Evolutionary conservation across 805 yeast species (phyloP), one percentile per base, ranked within the genome.

Genomic region (Starmerella floris): DNA sequence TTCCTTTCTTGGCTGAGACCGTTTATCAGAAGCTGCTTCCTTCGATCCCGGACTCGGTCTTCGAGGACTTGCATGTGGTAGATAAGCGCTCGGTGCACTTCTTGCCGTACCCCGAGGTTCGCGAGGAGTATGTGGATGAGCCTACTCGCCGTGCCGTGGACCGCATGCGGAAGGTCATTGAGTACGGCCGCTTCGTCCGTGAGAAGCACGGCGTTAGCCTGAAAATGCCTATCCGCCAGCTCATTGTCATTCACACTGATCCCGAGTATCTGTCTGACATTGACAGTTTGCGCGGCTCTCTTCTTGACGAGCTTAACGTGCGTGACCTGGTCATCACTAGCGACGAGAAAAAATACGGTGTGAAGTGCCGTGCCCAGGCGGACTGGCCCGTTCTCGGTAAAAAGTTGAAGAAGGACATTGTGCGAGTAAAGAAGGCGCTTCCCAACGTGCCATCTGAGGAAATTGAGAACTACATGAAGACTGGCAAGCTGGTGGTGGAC

Each of bases 321-420:
- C 81, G 95, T 63, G 91, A 83, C 54, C 62, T 91, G 42, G 68
- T 83, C 55, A 79, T 91, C 56, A 85, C 96, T 19, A 71, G 82
- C 21, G 95, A 91, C 59, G 99, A 91, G 68, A 77, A 71, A 54
- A 77, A 79, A 59, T 88, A 87, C 60, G 91, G 87, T 56, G 97
- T 91, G 48, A 82, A 79, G 61, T 88, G 87, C 70, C 76, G 73
- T 51, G 96, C 88, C 34, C 93, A 83, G 62, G 98, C 98, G 38
- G 99, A 91, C 68, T 91, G 99, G 98, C 95, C 97, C 45, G 83
- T 85, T 19, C 73, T 91, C 54, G 99, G 99, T 67, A 91, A 88
- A 73, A 91, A 91, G 66, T 74, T 91, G 64, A 88, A 85, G 76
- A 77, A 79, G 61, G 97, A 87, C 56, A 93, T 83, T 48, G 84